Conservation (phyloP, 495 filamentous ascomycete species). For the Oidiodendron maius region DNA sequence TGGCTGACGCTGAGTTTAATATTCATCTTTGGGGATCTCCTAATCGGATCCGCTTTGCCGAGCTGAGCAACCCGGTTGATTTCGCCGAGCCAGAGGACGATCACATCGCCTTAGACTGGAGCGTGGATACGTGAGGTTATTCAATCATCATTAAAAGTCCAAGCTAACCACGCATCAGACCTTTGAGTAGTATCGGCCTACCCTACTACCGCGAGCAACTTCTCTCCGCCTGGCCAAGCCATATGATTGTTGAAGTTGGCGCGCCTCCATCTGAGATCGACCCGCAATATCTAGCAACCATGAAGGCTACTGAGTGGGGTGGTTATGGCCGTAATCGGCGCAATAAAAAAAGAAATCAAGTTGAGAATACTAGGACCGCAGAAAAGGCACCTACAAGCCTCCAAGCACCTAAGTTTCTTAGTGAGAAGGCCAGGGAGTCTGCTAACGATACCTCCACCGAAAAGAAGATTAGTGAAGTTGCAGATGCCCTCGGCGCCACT, state of each 20-base stretch:
- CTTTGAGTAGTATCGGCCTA: slow-evolving; percentile 81
- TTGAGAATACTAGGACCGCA: slow-evolving; percentile 64
- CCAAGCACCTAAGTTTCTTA: slow-evolving; percentile 79
- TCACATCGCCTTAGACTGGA: slow-evolving; percentile 53
- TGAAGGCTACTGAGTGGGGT: slow-evolving; percentile 64
- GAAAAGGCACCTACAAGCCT: slow-evolving; percentile 46
- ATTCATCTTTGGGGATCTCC: slow-evolving; percentile 91
- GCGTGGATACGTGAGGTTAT: slow-evolving; percentile 56
- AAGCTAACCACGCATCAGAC: slow-evolving; percentile 37
- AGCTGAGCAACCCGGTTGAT: slow-evolving; percentile 72
- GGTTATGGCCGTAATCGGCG: slow-evolving; percentile 73
- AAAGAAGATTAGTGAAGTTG: slow-evolving; percentile 51
- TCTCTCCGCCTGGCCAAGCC: slow-evolving; percentile 82
- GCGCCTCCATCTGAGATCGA: slow-evolving; percentile 75
- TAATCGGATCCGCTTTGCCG: slow-evolving; percentile 82
- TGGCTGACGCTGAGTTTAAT: slow-evolving; percentile 71
- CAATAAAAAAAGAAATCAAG: slow-evolving; percentile 68
- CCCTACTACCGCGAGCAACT: slow-evolving; percentile 87
- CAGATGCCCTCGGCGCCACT: slow-evolving; percentile 52
- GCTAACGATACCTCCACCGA: slow-evolving; percentile 38
- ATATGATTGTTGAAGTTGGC: slow-evolving; percentile 75
- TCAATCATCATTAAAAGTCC: slow-evolving; percentile 8
- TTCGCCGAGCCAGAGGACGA: slow-evolving; percentile 58
- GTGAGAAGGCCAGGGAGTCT: slow-evolving; percentile 77
- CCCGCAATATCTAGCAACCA: slow-evolving; percentile 57